A percentile compares a stretch with the other conserved stretches of the same genome.
Evolutionary conservation across 768 basidiomycete species (phyloP).

Genomic region (Hebeloma cylindrosporum): DNA sequence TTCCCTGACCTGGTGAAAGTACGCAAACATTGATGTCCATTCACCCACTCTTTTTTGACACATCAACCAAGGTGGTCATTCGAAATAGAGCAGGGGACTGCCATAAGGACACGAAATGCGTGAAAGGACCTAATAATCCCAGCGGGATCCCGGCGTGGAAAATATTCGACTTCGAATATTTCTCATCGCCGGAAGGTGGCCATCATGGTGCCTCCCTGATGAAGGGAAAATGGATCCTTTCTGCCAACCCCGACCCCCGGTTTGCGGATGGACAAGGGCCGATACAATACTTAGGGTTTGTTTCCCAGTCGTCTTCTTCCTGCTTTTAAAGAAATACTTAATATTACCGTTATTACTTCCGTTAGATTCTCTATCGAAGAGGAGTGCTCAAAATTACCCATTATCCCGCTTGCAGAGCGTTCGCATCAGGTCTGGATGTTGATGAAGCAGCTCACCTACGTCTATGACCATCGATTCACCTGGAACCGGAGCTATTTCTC

Average conservation of each 20-base stretch:
- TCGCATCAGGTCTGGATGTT: slow-evolving; percentile 28
- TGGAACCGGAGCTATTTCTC: slow-evolving; percentile 29
- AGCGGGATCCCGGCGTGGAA: slow-evolving; percentile 38
- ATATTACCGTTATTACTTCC: background rate
- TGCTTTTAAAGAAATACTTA: slow-evolving; percentile 6
- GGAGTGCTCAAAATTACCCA: slow-evolving; percentile 22
- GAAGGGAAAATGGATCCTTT: slow-evolving; percentile 34
- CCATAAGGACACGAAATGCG: slow-evolving; percentile 26
- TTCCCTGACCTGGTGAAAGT: slow-evolving; percentile 35
- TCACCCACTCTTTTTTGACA: background rate
- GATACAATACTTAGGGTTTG: slow-evolving; percentile 27
- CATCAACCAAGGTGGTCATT: slow-evolving; percentile 25
- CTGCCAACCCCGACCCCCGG: slow-evolving; percentile 27
- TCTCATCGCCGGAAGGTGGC: slow-evolving; percentile 17
- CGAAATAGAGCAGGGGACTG: slow-evolving; percentile 26
- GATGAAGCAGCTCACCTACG: slow-evolving; percentile 30
- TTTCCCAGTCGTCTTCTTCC: background rate
- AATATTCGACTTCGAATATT: slow-evolving; percentile 33
- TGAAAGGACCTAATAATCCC: slow-evolving; percentile 28
- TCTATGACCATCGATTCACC: slow-evolving; percentile 24
- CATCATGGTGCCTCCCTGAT: slow-evolving; percentile 19
- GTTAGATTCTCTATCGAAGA: slow-evolving; percentile 34
- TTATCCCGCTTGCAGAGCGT: slow-evolving; percentile 27
- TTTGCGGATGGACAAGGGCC: slow-evolving; percentile 15
- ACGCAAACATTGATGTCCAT: background rate